Conservation (phyloP, 73 alveolate genomes). For the Paramecium primaurelia region DNA sequence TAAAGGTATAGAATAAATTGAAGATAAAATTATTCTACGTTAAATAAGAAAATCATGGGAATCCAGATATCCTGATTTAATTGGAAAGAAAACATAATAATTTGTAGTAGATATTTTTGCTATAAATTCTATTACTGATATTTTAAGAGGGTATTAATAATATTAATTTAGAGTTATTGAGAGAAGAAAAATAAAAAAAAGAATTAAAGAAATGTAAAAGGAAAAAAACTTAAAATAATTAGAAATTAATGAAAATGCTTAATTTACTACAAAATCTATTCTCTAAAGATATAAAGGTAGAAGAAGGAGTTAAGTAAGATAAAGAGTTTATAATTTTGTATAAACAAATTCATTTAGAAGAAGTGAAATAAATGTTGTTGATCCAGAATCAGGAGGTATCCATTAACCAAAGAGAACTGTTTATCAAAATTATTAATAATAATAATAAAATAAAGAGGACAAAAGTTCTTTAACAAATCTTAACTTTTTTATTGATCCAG, state of each 20-base stretch:
- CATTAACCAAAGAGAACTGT: not conserved
- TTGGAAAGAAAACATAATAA: not conserved
- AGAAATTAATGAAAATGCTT: constrained; percentile 25
- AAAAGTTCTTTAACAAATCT: not conserved
- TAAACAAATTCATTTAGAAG: not conserved
- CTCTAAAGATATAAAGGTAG: not conserved
- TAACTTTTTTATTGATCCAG: not conserved
- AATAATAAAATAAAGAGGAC: not conserved
- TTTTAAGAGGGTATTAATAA: not conserved
- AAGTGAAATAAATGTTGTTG: not conserved
- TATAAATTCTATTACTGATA: not conserved
- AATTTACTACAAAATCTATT: not conserved
- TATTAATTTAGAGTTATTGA: not conserved
- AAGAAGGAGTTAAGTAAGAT: not conserved
- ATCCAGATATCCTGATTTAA: not conserved
- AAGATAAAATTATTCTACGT: not conserved
- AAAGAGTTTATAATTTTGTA: not conserved
- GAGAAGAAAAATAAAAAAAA: not conserved
- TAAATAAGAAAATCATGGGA: constrained; percentile 40
- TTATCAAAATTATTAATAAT: not conserved
- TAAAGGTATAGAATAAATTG: not conserved
- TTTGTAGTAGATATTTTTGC: not conserved
- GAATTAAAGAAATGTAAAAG: not conserved
- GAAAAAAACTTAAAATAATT: not conserved
- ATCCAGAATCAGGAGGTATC: not conserved